These are phyloP conservation scores for Cucumis hystrix DNA, from an alignment of 306 rosid species.

Conservation along the genomic window DNA sequence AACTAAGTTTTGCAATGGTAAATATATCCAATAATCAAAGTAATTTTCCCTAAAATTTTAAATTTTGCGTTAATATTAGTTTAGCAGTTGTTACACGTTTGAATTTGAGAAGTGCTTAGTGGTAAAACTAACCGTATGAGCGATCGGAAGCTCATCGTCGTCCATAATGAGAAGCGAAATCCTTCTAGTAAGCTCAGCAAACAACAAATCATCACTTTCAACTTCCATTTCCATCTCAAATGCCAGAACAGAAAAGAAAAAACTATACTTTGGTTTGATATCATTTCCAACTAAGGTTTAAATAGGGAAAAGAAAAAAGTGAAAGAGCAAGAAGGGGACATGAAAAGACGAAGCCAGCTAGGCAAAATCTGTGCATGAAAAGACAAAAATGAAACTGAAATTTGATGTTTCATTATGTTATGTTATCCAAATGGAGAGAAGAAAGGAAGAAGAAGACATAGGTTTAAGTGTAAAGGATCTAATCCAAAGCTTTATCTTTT, in stretches of 20 bases:
- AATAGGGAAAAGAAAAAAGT: background rate
- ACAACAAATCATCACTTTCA: slow-evolving; percentile 21
- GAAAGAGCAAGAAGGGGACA: background rate
- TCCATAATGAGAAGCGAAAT: slow-evolving; percentile 69
- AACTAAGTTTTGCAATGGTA: no score
- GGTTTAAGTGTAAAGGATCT: background rate
- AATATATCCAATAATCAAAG: no score
- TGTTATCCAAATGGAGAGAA: background rate
- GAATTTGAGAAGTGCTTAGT: no score
- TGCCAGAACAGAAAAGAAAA: background rate
- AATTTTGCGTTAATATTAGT: no score
- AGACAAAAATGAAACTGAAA: background rate
- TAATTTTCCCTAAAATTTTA: no score
- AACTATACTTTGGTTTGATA: background rate
- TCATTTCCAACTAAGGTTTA: background rate
- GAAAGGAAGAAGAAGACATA: background rate
- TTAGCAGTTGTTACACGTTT: no score
- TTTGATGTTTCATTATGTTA: background rate
- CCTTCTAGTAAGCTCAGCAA: slow-evolving; percentile 57
- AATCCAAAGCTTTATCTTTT: background rate
- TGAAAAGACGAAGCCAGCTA: background rate
- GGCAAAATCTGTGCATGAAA: background rate
- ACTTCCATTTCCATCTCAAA: background rate
- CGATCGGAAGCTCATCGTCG: slow-evolving; percentile 32
- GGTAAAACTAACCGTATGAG: slow-evolving; percentile 19